Base-by-base conservation (phyloP, 2,329 filamentous ascomycete genomes). In the Pestalotiopsis sp. region DNA sequence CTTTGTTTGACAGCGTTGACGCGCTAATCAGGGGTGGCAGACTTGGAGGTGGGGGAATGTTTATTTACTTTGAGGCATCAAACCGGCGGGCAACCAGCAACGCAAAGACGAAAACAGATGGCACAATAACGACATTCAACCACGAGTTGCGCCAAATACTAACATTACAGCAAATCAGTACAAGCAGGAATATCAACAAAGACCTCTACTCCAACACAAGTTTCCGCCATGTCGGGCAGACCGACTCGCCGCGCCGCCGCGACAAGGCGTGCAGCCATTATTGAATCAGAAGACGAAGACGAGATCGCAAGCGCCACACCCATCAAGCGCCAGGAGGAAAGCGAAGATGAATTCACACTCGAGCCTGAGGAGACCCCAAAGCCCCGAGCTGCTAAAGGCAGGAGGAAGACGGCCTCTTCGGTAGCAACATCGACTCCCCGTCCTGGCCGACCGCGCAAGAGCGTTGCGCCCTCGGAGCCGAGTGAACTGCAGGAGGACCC, bases 241-340 rank as follows among this genome's bases (percentile, higher is more conserved):
- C 77, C 81, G 64, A 79, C 83, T 71, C 80, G 83, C 75, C 83
- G 84, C 76, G 82, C 83, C 69, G 76, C 76, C 41, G 84, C 85
- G 49, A 80, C 92, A 66, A 89, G 93, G 77, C 90, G 91, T 75
- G 92, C 90, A 74, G 89, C 92, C 65, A 86, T 97, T 62, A 83
- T 95, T 69, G 94, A 97, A 72, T 94, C 91, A 9, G 93, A 95
- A 57, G 93, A 97, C 69, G 92, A 94, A 68, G 89, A 92, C 72
- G 84, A 89, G 67, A 81, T 88, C 74, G 84, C 86, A 71, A 85
- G 88, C 75, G 85, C 88, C 65, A 83, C 78, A 57, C 78, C 73
- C 59, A 79, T 76, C 69, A 83, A 89, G 41, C 85, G 88, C 17
- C 87, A 91, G 36, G 88, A 92, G 3, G 85, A 83, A 64, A 85